Conservation (phyloP, 139 green algal species). For the Edaphochlamys debaryana region DNA sequence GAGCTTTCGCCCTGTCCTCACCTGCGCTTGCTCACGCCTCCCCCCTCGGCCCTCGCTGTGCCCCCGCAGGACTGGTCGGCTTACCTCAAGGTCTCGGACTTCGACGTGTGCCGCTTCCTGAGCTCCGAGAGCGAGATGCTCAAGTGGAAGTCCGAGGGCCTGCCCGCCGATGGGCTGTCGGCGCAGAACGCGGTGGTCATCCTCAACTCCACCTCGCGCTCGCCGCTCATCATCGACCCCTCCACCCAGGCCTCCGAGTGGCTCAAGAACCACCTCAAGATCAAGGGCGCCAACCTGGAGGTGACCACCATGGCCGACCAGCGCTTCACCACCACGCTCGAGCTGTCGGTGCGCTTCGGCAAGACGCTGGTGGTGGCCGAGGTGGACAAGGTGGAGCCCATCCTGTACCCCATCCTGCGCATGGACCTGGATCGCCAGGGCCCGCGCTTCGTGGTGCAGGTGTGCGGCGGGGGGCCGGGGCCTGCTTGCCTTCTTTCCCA, state of each 20-base stretch:
- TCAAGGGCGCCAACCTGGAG: conserved; percentile 34
- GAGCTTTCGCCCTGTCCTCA: no score
- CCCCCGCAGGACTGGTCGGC: conserved; percentile 38
- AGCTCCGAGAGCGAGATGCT: conserved; percentile 79
- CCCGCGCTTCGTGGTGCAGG: conserved; percentile 50
- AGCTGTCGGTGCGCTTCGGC: conserved; percentile 87
- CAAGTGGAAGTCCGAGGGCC: conserved; percentile 79
- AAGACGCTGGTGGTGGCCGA: conserved; percentile 83
- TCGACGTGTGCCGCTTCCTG: conserved; percentile 73
- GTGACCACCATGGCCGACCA: conserved; percentile 71
- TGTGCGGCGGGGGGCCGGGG: conserved; percentile 52
- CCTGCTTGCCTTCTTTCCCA: no score
- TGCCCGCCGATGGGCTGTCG: conserved; percentile 75
- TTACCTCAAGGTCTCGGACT: conserved; percentile 48
- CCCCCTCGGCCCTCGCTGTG: no score
- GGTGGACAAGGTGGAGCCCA: conserved; percentile 77
- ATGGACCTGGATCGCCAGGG: conserved; percentile 69
- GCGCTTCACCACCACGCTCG: conserved; percentile 77
- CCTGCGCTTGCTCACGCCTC: no score
- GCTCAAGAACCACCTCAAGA: conserved; percentile 67
- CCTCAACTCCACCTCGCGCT: conserved; percentile 50
- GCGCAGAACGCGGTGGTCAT: conserved; percentile 82
- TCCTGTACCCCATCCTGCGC: conserved; percentile 78
- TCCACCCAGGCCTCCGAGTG: conserved; percentile 73
- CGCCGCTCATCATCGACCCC: conserved; percentile 84